Evolutionary conservation across 306 rosid genomes (phyloP), one percentile per base, ranked within the genome.

Genomic region (Ormosia semicastrata): DNA sequence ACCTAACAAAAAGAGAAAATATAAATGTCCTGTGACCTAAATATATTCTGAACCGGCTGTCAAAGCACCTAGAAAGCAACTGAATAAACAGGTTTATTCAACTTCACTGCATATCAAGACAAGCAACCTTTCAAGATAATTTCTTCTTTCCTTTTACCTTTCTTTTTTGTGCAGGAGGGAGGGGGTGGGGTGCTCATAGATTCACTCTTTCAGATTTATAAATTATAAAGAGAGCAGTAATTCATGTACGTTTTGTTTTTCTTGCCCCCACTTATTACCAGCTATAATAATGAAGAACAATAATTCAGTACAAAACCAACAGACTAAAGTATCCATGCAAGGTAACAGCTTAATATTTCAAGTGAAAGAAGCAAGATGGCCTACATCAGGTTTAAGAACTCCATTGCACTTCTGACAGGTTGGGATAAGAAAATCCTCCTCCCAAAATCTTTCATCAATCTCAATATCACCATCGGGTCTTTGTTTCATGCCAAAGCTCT

Each of bases 401-500:
- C 97, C 97, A 33, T 80, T 88, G 91, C 98, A 94, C 80, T 92
- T 91, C 73, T 83, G 87, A 76, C 98, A 92, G 60, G 88, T 87
- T 46, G 98, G 98, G 47, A 94, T 90, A 79, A 83, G 78, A 85
- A 93, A 94, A 78, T 92, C 95, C 80, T 92, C 91, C 85, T 91
- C 98, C 98, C 98, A 94, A 85, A 90, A 94, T 47, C 34, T 91
- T 88, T 91, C 97, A 86, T 94, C 98, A 71, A 92, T 94, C 87
- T 94, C 98, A 49, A 94, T 90, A 86, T 93, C 98, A 81, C 98
- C 97, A 81, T 94, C 98, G 44, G 98, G 98, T 79, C 98, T 92
- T 87, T 91, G 97, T 87, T 89, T 93, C 98, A 94, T 92, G 86
- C 98, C 98, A 88, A 93, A 90, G 82, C 94, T 94, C 83, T 89